phyloP scores from a whole-genome alignment of 768 basidiomycete species.

The Kwoniella sp. region DNA sequence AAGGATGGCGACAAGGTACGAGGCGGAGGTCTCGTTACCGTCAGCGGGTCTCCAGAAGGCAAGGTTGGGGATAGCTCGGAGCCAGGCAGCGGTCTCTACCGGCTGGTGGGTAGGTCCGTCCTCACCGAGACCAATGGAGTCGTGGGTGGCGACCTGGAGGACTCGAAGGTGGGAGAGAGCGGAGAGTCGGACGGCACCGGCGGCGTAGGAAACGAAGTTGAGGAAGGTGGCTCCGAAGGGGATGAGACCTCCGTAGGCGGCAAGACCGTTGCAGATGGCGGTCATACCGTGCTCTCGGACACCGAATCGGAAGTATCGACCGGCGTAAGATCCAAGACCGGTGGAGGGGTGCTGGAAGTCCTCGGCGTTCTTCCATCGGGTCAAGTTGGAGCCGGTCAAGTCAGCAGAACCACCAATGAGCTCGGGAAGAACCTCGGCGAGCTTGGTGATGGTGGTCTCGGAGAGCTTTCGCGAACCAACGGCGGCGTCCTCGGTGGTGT shows the following conservation, averaged over 20 bases:
- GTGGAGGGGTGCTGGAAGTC: slow-evolving; percentile 92
- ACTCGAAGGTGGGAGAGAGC: slow-evolving; percentile 84
- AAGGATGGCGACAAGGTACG: slow-evolving; percentile 74
- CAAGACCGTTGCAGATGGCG: slow-evolving; percentile 85
- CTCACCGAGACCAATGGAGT: slow-evolving; percentile 76
- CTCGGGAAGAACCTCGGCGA: slow-evolving; percentile 73
- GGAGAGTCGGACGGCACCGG: slow-evolving; percentile 85
- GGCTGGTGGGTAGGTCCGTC: slow-evolving; percentile 97
- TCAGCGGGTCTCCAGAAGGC: slow-evolving; percentile 82
- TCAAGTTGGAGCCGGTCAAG: slow-evolving; percentile 86
- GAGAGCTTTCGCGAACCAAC: slow-evolving; percentile 90
- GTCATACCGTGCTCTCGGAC: slow-evolving; percentile 97
- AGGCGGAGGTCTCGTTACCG: slow-evolving; percentile 86
- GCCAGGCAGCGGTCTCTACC: slow-evolving; percentile 76
- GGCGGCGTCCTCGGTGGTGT: slow-evolving; percentile 75
- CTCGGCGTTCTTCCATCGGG: slow-evolving; percentile 57
- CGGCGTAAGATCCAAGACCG: slow-evolving; percentile 73
- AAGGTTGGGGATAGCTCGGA: slow-evolving; percentile 85
- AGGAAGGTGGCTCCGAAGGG: slow-evolving; percentile 91
- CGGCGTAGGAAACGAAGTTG: slow-evolving; percentile 90
- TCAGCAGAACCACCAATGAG: slow-evolving; percentile 82
- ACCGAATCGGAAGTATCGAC: slow-evolving; percentile 91
- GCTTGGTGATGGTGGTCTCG: slow-evolving; percentile 75
- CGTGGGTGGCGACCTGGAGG: slow-evolving; percentile 95
- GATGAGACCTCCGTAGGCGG: slow-evolving; percentile 84